phyloP scores from a whole-genome alignment of 2,329 filamentous ascomycete species.

The Trichoderma asperellum region DNA sequence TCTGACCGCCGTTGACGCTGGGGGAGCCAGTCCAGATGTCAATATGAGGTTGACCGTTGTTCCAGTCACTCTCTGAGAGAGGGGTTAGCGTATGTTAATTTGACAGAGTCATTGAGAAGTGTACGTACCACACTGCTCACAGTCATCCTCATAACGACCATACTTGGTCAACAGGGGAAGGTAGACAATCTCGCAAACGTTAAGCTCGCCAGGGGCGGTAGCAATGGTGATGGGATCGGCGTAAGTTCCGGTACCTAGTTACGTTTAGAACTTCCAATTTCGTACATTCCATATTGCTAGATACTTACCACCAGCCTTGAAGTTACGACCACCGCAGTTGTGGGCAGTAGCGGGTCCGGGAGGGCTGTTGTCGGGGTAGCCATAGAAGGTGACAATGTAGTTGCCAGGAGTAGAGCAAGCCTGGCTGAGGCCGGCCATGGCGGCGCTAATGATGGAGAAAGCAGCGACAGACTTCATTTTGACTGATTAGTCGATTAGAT shows the following conservation, averaged over 20 bases:
- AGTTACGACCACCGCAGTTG: constrained; percentile 32
- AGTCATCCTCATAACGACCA: constrained; percentile 32
- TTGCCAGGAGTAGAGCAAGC: constrained; percentile 33
- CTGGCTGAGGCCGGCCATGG: constrained; percentile 29
- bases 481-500: neutral
- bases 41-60: constrained; percentile 32
- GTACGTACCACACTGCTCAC: constrained; percentile 31
- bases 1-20: constrained; percentile 31
- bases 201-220: constrained; percentile 33
- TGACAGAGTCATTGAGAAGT: neutral
- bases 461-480: constrained; percentile 31
- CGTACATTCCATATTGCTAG: neutral
- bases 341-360: constrained; percentile 31
- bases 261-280: constrained; percentile 1
- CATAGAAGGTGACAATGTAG: constrained; percentile 33
- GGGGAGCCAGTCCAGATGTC: constrained; percentile 34
- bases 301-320: constrained; percentile 30
- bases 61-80: constrained; percentile 25
- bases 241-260: constrained; percentile 31
- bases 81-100: neutral
- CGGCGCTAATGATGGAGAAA: constrained; percentile 26
- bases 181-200: constrained; percentile 33
- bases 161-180: constrained; percentile 34
- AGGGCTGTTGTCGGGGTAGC: constrained; percentile 33
- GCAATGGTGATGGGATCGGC: constrained; percentile 33